phyloP scores from a whole-genome alignment of 306 rosid species.

The Vicia villosa region DNA sequence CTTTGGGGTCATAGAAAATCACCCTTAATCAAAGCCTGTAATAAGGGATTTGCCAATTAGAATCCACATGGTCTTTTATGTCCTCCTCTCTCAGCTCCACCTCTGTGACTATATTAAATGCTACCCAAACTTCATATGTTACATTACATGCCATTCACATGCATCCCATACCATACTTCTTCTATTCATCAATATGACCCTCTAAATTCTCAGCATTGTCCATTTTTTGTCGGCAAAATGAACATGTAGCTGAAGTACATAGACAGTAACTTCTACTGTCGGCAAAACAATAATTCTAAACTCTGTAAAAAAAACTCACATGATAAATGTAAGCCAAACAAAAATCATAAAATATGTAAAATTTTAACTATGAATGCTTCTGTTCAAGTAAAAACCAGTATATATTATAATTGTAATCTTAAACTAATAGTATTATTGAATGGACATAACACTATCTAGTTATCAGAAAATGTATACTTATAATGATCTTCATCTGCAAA shows the following conservation, averaged over 20 bases:
- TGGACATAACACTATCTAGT: background rate
- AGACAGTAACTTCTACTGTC: slow-evolving; percentile 8
- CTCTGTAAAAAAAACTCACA: background rate
- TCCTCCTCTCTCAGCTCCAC: background rate
- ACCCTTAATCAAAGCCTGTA: slow-evolving; percentile 35
- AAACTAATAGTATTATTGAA: slow-evolving; percentile 6
- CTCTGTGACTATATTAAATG: background rate
- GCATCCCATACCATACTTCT: slow-evolving; percentile 17
- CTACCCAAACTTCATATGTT: background rate
- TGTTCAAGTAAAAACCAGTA: background rate
- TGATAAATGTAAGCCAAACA: slow-evolving; percentile 4
- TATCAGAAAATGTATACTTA: slow-evolving; percentile 69
- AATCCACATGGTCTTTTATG: slow-evolving; percentile 17
- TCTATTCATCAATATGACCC: background rate
- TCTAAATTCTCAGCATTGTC: background rate
- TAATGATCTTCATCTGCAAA: slow-evolving; percentile 83
- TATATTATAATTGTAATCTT: background rate
- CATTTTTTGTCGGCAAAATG: slow-evolving; percentile 16
- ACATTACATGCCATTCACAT: slow-evolving; percentile 27
- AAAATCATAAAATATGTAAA: slow-evolving; percentile 11
- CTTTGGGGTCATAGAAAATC: slow-evolving; percentile 4
- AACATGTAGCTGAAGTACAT: background rate
- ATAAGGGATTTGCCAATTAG: background rate
- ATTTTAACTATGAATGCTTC: slow-evolving; percentile 2
- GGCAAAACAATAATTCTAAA: slow-evolving; percentile 19